Conservation (phyloP, 345 rosid genomes). For the Dipteronia sinensis region DNA sequence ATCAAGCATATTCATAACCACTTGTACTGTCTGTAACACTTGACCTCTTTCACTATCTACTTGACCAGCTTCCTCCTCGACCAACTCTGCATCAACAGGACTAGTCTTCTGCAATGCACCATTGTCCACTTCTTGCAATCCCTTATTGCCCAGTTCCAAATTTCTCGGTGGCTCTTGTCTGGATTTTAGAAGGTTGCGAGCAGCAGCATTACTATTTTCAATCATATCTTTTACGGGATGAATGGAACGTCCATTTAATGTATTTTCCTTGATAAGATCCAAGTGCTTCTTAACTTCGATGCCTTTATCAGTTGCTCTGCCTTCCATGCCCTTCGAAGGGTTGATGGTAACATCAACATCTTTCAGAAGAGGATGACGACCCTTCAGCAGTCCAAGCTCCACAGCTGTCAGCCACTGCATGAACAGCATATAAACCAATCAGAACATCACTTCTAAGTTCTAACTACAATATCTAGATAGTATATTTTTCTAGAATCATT, state of each 20-base stretch:
- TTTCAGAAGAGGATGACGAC: slow-evolving; percentile 91
- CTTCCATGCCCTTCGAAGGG: slow-evolving; percentile 62
- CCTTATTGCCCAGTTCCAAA: slow-evolving; percentile 30
- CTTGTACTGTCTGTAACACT: slow-evolving; percentile 67
- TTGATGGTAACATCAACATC: slow-evolving; percentile 80
- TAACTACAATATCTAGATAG: not conserved
- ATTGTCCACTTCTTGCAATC: slow-evolving; percentile 33
- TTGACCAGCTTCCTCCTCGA: slow-evolving; percentile 38
- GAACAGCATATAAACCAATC: slow-evolving; percentile 17
- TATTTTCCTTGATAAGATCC: slow-evolving; percentile 39
- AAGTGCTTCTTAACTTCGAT: slow-evolving; percentile 40
- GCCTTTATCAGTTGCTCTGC: slow-evolving; percentile 39
- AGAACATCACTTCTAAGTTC: slow-evolving; percentile 20
- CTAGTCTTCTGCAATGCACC: slow-evolving; percentile 32
- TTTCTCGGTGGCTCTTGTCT: slow-evolving; percentile 34
- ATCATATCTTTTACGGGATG: slow-evolving; percentile 34
- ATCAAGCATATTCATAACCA: slow-evolving; percentile 88
- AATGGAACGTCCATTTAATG: slow-evolving; percentile 45
- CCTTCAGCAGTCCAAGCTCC: slow-evolving; percentile 95
- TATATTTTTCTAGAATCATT: not conserved
- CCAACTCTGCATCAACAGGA: slow-evolving; percentile 45
- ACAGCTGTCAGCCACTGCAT: slow-evolving; percentile 92
- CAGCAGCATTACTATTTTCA: slow-evolving; percentile 37
- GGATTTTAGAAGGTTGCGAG: slow-evolving; percentile 25
- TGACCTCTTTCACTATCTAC: slow-evolving; percentile 62